Evolutionary conservation across 306 rosid species (phyloP).

Genomic region (Malus sylvestris): DNA sequence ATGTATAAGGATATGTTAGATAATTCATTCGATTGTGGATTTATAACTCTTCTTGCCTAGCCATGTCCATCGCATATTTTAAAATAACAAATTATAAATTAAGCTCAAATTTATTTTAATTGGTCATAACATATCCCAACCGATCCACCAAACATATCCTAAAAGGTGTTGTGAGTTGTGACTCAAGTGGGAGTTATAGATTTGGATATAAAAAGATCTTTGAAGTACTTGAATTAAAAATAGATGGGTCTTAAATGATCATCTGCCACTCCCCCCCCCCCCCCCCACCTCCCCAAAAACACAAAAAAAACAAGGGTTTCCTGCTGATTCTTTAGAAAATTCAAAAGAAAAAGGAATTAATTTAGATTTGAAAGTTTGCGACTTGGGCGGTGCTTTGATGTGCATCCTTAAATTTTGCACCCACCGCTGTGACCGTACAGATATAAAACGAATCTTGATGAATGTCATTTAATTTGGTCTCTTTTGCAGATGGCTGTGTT

Average conservation of each 20-base stretch:
- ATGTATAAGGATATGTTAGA: too few species aligned
- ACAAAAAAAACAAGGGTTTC: too few species aligned
- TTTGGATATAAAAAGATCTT: background rate
- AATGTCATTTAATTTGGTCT: background rate
- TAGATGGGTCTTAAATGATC: background rate
- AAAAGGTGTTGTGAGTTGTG: background rate
- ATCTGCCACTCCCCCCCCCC: too few species aligned
- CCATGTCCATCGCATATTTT: too few species aligned
- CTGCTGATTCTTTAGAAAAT: background rate
- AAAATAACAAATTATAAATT: fast-evolving
- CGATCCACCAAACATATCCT: fast-evolving
- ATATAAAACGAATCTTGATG: too few species aligned
- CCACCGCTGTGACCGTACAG: background rate
- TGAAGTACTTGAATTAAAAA: background rate
- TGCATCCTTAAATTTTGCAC: background rate
- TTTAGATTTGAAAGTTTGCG: background rate
- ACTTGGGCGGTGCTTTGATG: background rate
- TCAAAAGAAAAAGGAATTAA: background rate
- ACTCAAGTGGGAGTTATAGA: background rate
- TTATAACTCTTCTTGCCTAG: too few species aligned
- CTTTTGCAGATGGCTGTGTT: background rate
- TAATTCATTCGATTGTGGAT: fast-evolving
- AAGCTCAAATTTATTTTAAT: fast-evolving
- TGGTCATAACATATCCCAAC: fast-evolving
- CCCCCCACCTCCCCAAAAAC: too few species aligned